Evolutionary conservation across 805 yeast genomes (phyloP).

Genomic region (Candida xyloterini): DNA sequence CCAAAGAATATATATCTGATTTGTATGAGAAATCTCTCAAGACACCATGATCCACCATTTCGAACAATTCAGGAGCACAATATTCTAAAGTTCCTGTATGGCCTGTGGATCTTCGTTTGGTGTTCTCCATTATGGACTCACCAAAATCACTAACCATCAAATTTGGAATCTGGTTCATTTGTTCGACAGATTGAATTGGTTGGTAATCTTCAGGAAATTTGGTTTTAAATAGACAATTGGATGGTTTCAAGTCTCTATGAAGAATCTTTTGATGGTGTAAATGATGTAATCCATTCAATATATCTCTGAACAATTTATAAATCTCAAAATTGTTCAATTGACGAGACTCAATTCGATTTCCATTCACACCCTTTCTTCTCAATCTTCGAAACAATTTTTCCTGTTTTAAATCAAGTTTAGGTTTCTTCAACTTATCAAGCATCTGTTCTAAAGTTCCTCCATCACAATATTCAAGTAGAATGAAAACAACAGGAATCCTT

Average conservation of each 20-base stretch:
- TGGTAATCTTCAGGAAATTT: slow-evolving; percentile 25
- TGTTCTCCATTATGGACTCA: slow-evolving; percentile 77
- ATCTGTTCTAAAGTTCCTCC: slow-evolving; percentile 85
- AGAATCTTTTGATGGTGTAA: slow-evolving; percentile 72
- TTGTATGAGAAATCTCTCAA: slow-evolving; percentile 61
- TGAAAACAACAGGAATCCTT: slow-evolving; percentile 60
- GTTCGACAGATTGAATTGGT: slow-evolving; percentile 25
- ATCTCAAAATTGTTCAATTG: slow-evolving; percentile 56
- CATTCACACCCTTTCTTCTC: slow-evolving; percentile 13
- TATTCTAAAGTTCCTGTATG: slow-evolving; percentile 86
- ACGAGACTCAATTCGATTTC: slow-evolving; percentile 11
- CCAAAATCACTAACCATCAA: slow-evolving; percentile 87
- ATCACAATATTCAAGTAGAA: slow-evolving; percentile 81
- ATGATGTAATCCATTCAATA: slow-evolving; percentile 66
- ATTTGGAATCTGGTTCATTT: slow-evolving; percentile 48
- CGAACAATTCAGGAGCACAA: slow-evolving; percentile 79
- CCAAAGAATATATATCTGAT: slow-evolving; percentile 80
- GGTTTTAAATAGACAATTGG: slow-evolving; percentile 67
- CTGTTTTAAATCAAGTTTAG: slow-evolving; percentile 36
- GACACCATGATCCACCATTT: slow-evolving; percentile 28
- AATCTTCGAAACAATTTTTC: slow-evolving; percentile 35
- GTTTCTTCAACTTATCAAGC: slow-evolving; percentile 37
- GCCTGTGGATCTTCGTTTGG: slow-evolving; percentile 65
- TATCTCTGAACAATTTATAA: slow-evolving; percentile 63
- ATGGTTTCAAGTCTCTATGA: slow-evolving; percentile 89